Evolutionary conservation across 2,329 filamentous ascomycete genomes (phyloP), one percentile per base, ranked within the genome.

Genomic region (Aspergillus chevalieri): DNA sequence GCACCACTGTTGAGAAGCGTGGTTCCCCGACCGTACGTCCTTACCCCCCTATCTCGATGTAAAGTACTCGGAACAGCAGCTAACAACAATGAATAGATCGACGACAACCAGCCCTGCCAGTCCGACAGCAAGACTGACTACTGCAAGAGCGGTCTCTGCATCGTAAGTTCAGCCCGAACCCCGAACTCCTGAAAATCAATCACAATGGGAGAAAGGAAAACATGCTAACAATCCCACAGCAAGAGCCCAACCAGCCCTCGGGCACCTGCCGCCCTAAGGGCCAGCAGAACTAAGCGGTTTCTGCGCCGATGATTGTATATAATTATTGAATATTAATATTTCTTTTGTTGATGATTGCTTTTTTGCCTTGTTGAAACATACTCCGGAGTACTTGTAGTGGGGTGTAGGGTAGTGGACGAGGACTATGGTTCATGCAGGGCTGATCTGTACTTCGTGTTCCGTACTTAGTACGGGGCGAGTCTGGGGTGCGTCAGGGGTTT

Each of bases 51-150:
- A 17, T 38, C 39, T 17, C 17, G 1, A 17, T 2, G 17, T 17
- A 17, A 17, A 17, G 17, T 17, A 17, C 17, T 17, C 17, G 17
- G 17, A 17, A 17, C 17, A 17, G 2, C 17, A 17, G 17, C 17
- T 17, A 17, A 17, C 17, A 17, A 17, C n/a, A 21, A 1, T 34
- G 7, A 34, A 36, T 36, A 51, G 52, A 46, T 53, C 14, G 14
- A 46, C 3, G 12, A 44, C 33, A 34, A 41, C 21, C 33, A 43
- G 10, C 47, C 52, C 14, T 53, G 52, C 47, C 51, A 39, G 19
- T 48, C 51, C 33, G 52, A 53, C 15, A 49, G 52, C 15, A 48
- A 47, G 14, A 47, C 43, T 9, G 51, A 48, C 14, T 47, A 47
- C 49, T 53, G 52, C 44, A 21, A 41, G 38, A 19, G 17, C 5